A percentile compares a stretch with the other conserved stretches of the same genome.
Conservation (phyloP, 495 filamentous ascomycete genomes). For the Aspergillus affinis region DNA sequence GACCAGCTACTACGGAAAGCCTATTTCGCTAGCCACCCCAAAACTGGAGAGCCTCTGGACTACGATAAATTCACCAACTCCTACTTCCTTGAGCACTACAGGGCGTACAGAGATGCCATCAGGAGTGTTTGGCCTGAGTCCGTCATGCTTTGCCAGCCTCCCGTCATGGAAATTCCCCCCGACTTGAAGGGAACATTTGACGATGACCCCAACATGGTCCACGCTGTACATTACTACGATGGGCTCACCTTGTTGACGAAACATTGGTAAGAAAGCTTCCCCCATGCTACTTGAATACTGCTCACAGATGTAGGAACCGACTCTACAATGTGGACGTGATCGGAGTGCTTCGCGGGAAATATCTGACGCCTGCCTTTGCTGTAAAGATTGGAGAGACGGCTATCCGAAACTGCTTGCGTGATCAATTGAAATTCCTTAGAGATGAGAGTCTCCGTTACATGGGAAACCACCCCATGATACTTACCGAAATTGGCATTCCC, state of each 20-base stretch:
- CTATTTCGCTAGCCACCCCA: constrained; percentile 80
- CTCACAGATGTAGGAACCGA: constrained; percentile 61
- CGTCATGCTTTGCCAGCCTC: constrained; percentile 89
- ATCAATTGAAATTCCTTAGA: constrained; percentile 84
- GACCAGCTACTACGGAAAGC: constrained; percentile 79
- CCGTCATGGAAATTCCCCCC: constrained; percentile 88
- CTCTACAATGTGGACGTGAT: constrained; percentile 96
- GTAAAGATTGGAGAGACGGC: constrained; percentile 92
- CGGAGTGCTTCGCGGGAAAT: constrained; percentile 84
- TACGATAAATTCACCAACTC: constrained; percentile 84
- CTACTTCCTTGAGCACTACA: constrained; percentile 85
- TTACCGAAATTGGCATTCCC: constrained; percentile 95
- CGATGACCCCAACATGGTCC: constrained; percentile 86
- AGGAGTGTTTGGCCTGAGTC: constrained; percentile 71
- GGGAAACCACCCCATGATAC: constrained; percentile 84
- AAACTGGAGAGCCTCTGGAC: constrained; percentile 66
- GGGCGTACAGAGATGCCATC: constrained; percentile 71
- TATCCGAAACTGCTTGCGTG: constrained; percentile 89
- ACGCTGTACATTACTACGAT: constrained; percentile 94
- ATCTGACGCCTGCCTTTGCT: constrained; percentile 82
- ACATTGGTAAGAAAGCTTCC: constrained; percentile 64
- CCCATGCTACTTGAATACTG: not conserved
- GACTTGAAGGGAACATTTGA: constrained; percentile 82
- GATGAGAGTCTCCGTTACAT: constrained; percentile 89
- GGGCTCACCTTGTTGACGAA: constrained; percentile 96